Evolutionary conservation across 129 eudicot species (phyloP), one percentile per base, ranked within the genome.

Genomic region (Lactuca saligna): DNA sequence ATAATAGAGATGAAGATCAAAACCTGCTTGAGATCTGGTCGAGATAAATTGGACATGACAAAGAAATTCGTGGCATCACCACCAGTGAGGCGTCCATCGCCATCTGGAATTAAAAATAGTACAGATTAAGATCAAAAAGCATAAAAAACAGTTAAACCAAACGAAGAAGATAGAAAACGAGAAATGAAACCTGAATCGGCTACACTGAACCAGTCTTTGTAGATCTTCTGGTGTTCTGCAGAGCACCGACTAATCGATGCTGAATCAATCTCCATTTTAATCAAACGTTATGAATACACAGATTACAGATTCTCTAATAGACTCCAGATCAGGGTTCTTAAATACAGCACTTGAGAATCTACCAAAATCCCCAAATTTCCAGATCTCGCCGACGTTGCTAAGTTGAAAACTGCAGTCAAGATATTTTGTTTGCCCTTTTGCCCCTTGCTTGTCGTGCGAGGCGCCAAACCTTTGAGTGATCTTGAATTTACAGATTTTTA

Each of bases 21-120:
- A 13, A 91, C 98, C 98, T 82, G 95, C 66, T 92, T 92, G 64
- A 92, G 98, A 66, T 92, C 96, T 4, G 71, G 85, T 38, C 96
- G 82, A 44, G 96, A 64, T 72, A 92, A 66, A 29, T 81, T 85
- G 2, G 98, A 86, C 90, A 92, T 84, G 29, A 84, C 73, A 53
- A 92, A 92, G 82, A 92, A 92, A 82, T 84, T 89, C 15, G 70
- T 81, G 3, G 98, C 98, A 75, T 92, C 98, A 2, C 34, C 86
- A 12, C 98, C 98, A 7, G 90, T 89, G 3, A 92, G 75, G 6
- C 98, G 89, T 12, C 95, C 98, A 89, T 92, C 98, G 16, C 87
- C 87, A 70, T 92, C 98, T 92, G 78, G 3, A 64, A 76, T 17
- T 17, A 69, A 8, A 46, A 61, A 4, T 4, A 10, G 67, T 33